Evolutionary conservation across 2,329 filamentous ascomycete species (phyloP), one percentile per base, ranked within the genome.

Genomic region (Colletotrichum sojae): DNA sequence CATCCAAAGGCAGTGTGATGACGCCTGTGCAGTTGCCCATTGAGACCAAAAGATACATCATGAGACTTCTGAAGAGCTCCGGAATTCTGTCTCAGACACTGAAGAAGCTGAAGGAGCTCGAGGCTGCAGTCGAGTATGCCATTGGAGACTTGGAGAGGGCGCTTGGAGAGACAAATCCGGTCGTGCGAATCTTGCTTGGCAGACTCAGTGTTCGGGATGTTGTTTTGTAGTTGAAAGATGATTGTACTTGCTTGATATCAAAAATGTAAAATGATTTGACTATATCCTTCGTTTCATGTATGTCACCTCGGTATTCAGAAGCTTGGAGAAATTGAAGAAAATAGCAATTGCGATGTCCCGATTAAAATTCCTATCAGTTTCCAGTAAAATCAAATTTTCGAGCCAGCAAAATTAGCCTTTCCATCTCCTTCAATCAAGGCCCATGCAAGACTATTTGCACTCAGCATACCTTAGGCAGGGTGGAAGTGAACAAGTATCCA

Each of bases 101-200:
- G 40, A 49, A 48, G 4, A 57, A 56, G 5, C 15, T 63, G 9
- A 31, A 45, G 9, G 54, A 64, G 22, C 53, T 64, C 8, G 62
- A 64, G 18, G 16, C 43, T 15, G 54, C 62, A 16, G 16, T 58
- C 10, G 53, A 64, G 16, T 18, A 45, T 5, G 5, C n/a, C 3
- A 64, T 63, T 16, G 31, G 20, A 12, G 46, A 36, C 6, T 12
- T 64, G 3, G 62, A 64, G 36, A 45, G 22, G 4, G 13, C 22
- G 5, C 22, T 64, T 5, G 61, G 43, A 2, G 52, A 63, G 18
- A 51, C 43, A 1, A 63, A 63, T n/a, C 61, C 52, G 4, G 61
- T 63, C n/a, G 49, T 63, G 52, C 52, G 61, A 13, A 43, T 63
- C 43, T 31, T 64, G 6, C 53, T 64, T 16, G 46, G 62, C 16